Evolutionary conservation across 257 asterid species (phyloP), one percentile per base, ranked within the genome.

Genomic region (Penstemon davidsonii): DNA sequence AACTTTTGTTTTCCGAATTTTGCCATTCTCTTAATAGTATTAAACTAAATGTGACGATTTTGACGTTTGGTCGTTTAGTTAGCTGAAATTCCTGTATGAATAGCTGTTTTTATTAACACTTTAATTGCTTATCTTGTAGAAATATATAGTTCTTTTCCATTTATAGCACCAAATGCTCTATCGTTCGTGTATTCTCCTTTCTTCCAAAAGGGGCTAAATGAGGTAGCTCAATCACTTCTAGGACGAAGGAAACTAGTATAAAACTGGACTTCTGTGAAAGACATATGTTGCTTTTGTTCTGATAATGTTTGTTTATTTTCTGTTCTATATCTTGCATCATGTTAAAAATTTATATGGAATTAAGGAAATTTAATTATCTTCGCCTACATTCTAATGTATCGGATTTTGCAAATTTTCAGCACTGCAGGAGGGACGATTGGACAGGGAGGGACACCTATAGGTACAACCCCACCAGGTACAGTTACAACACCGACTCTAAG

Each of bases 351-450:
- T 55, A 39, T 55, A 4, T 9, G 8, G 38, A 55, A 19, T 25
- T 3, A 12, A 18, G 42, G 36, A 57, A 9, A 33, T 44, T 40
- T 5, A 57, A 57, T 57, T 12, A 9, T n/a, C 4, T 4, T 59
- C 64, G 11, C 38, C 33, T 1, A 59, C n/a, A 19, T 61, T 9
- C 47, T 64, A 64, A 62, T 43, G 50, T 47, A 25, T 40, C 59
- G 51, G 46, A 45, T 38, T 65, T 5, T 62, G 47, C 58, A 62
- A 73, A 11, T 41, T 64, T 71, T 69, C 85, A 88, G 92, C 38
- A 52, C 73, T 12, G 90, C 92, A 42, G 95, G 95, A 50, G 90
- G 88, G 64, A 10, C 58, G 3, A 56, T 74, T 33, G 18, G 76
- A 4, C 64, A 80, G 10, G 84, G 76, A 6, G 66, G 66, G 5